These are phyloP conservation scores for Chrysophaeum taylorii DNA, from an alignment of 352 stramenopile genomes.

Conservation along the genomic window DNA sequence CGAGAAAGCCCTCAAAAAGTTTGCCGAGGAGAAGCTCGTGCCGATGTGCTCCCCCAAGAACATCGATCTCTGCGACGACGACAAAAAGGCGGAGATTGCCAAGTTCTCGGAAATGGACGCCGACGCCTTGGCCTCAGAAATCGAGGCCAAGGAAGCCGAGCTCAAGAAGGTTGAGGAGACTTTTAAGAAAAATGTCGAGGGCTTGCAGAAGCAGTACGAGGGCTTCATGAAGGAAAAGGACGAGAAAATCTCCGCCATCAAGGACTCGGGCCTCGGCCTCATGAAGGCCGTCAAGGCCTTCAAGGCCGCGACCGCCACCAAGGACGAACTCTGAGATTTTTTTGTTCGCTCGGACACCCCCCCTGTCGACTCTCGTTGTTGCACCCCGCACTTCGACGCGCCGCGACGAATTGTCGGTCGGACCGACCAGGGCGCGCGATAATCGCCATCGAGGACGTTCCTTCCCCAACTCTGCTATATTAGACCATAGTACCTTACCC, in stretches of 20 bases:
- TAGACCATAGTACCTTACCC: no score
- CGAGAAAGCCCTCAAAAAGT: constrained; percentile 44
- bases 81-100: constrained; percentile 52
- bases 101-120: constrained; percentile 39
- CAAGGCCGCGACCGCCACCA: constrained; percentile 23
- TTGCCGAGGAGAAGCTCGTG: constrained; percentile 45
- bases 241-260: constrained; percentile 39
- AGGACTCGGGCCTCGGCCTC: constrained; percentile 47
- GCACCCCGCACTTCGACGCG: no score
- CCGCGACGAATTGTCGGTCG: no score
- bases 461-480: no score
- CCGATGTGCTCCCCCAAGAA: constrained; percentile 45
- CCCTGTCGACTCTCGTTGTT: no score
- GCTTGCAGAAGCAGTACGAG: constrained; percentile 46
- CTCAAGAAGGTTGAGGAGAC: constrained; percentile 42
- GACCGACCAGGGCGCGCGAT: no score
- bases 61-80: constrained; percentile 53
- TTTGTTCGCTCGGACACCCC: no score
- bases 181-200: constrained; percentile 45
- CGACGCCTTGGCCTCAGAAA: constrained; percentile 33
- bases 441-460: no score
- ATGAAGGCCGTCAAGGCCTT: constrained; percentile 55
- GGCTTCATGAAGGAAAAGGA: constrained; percentile 42
- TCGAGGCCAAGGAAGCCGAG: constrained; percentile 41
- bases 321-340: constrained; percentile 24